Base-by-base conservation (phyloP, 179 eudicot genomes). In the Carnegiea gigantea region DNA sequence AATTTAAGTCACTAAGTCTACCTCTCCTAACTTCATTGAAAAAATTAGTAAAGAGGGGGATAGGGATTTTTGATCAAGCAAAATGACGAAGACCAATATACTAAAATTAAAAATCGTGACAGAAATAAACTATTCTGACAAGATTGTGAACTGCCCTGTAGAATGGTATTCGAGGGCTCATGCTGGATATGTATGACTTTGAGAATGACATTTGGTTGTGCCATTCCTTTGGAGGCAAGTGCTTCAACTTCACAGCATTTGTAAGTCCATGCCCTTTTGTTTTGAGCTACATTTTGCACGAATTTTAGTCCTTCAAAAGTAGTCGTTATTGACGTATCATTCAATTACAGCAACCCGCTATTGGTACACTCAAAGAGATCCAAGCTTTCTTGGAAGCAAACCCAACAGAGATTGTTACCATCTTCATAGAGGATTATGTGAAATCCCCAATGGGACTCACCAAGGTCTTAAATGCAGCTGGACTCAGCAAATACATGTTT, bases 121-220 rank as follows among this genome's bases (percentile, higher is more conserved):
- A 18, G 62, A 54, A 54, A 54, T 5, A 17, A 2, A 20, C 15
- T 11, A 4, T 62, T 53, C 86, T 84, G 77, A 83, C 60, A 38
- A 65, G 10, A 6, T 11, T n/a, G 26, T 77, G 78, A 21, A 51
- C 79, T 28, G 3, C 86, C 24, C 20, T 88, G 88, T 88, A 95
- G 98, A 92, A 93, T 88, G 98, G 98, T 73, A 97, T 92, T 78
- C 89, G 98, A 82, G 98, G 98, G 30, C 85, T 95, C 82, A 95
- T 95, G 98, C 88, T 95, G 38, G 98, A 95, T 83, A 90, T 95
- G 98, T 95, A 95, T 86, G 98, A 95, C 86, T 93, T 93, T 75
- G 60, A 90, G 57, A 89, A 91, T 49, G 93, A 90, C 82, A 88
- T 95, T 30, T 95, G 98, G 98, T 77, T 95, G 68, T 95, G 98